Evolutionary conservation across 139 green algal genomes (phyloP), one percentile per base, ranked within the genome.

Genomic region (Astrephomene gubernaculifera): DNA sequence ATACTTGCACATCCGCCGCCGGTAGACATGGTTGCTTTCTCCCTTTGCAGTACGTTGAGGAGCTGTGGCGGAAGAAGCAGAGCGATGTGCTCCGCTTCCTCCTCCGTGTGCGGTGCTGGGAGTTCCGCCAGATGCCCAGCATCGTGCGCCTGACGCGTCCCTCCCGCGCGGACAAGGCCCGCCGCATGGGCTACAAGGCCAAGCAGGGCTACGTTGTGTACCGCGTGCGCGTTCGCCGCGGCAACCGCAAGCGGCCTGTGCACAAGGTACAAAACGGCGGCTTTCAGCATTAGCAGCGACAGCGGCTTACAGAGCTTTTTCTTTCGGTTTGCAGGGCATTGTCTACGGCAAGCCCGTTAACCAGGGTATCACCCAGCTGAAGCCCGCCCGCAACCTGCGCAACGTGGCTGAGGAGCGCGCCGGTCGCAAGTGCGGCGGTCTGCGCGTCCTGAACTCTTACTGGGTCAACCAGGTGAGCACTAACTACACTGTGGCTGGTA

Each of bases 401-500:
- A 94, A 83, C 61, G 88, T 99, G 41, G 97, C 97, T 45, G 98
- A 99, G 96, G 97, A 99, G 95, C 95, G 96, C 27, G 96, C 96
- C 36, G 98, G 98, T 49, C 95, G 97, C 86, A 97, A 96, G 90
- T 95, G 95, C 75, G 97, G 96, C 45, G 95, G 92, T 70, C 95
- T 99, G 79, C 95, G 98, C 45, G 97, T 99, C 70, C 94, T 99
- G 61, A 99, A 99, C 96, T 98, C 94, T 2, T 99, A 99, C 93
- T 99, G 98, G 98, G 93, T 99, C 8, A 99, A 99, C 94, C 90
- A 99, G 95, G 96, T 98, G 45, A 0, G 88, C 52, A 57, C 49
- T 57, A 12, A 12, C 49, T 25, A 12, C 49, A n/a, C n/a, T n/a
- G n/a, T n/a, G n/a, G n/a, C n/a, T n/a, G n/a, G n/a, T n/a, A n/a